Conservation (phyloP, 352 stramenopile species). For the Phytophthora vignae region DNA sequence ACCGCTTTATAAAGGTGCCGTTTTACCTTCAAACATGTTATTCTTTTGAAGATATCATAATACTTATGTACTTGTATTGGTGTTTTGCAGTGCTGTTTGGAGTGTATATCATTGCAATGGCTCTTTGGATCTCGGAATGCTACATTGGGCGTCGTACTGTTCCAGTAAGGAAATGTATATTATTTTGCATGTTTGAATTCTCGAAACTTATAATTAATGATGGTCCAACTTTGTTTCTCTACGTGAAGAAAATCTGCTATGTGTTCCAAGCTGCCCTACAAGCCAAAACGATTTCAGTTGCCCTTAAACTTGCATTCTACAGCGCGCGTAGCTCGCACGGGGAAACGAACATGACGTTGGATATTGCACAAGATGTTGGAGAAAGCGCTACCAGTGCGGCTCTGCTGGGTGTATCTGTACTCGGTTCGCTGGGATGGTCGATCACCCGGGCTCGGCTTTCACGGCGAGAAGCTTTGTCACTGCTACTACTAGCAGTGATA, state of each 20-base stretch:
- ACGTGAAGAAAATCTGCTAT: conserved; percentile 56
- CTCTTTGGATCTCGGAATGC: conserved; percentile 62
- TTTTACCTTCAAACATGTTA: background rate
- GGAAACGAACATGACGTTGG: conserved; percentile 36
- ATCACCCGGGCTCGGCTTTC: conserved; percentile 59
- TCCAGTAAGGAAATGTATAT: conserved; percentile 40
- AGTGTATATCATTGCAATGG: conserved; percentile 47
- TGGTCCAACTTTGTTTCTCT: background rate
- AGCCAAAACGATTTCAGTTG: conserved; percentile 57
- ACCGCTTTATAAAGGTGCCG: conserved; percentile 62
- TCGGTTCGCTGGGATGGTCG: conserved; percentile 71
- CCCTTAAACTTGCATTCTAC: conserved; percentile 66
- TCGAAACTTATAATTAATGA: background rate
- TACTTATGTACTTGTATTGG: background rate
- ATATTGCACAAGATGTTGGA: conserved; percentile 38
- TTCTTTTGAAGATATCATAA: background rate
- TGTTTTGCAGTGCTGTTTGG: conserved; percentile 46
- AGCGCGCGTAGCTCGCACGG: conserved; percentile 51
- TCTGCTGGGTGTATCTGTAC: conserved; percentile 56
- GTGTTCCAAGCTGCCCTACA: conserved; percentile 61
- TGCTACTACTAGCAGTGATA: conserved; percentile 46
- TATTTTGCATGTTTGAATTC: background rate
- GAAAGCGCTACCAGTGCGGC: conserved; percentile 51
- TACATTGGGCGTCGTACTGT: conserved; percentile 48
- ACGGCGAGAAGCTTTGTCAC: conserved; percentile 45